Base-by-base conservation (phyloP, 331 rosid genomes). In the Quercus phellos region DNA sequence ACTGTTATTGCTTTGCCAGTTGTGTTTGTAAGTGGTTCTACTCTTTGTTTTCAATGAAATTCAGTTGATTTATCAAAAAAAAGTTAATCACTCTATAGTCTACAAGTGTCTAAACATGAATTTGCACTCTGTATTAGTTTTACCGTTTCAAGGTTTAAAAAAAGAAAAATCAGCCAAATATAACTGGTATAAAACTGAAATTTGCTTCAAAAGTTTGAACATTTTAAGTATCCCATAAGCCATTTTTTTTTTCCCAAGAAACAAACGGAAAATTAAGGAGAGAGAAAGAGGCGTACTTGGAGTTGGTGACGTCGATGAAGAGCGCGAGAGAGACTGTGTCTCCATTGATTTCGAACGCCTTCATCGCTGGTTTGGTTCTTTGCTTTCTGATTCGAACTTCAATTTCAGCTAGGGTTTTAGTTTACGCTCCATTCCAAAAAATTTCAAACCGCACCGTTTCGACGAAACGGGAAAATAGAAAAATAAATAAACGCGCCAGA, bases 291-390 rank as follows among this genome's bases (percentile, higher is more conserved):
- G 76, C 78, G 68, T 81, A 92, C 98, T 82, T 89, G 5, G 97
- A 88, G 87, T 92, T 89, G 78, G 93, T 83, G 70, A 94, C 97
- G 3, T 90, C 89, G 55, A 79, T 68, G 87, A 82, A 91, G 61
- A 94, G 94, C 14, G 97, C 83, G 71, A 94, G 84, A 78, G 82
- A 82, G 35, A 90, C 88, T 24, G 89, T 71, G 82, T 59, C 76
- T 55, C 93, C 94, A 73, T 85, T 82, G 79, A 90, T 78, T 30
- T 85, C 79, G 73, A 89, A 88, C 43, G 24, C 64, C 90, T 90
- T 92, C 98, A 92, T 90, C 14, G 80, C 84, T 78, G 82, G 56
- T 77, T 73, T 75, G 66, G 72, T 80, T 78, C 12, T 21, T n/a
- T 21, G 64, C 18, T 5, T 17, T 64, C 70, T 30, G 26, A 29